These are phyloP conservation scores for Zanthoxylum bungeanum DNA, from an alignment of 345 rosid genomes.

Conservation along the genomic window DNA sequence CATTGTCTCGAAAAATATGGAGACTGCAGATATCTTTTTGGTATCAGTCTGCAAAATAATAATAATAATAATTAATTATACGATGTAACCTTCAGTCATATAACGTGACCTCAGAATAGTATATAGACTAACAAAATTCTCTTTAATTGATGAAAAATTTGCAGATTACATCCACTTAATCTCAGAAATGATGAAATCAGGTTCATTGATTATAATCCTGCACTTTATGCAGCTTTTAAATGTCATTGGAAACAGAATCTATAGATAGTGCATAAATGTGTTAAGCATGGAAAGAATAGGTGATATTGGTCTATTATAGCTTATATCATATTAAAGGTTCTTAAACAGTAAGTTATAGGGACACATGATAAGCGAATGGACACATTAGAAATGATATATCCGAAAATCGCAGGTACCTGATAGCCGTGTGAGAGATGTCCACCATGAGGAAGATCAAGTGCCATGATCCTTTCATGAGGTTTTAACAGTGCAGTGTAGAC, in stretches of 20 bases:
- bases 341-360: neutral
- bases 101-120: neutral
- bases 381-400: neutral
- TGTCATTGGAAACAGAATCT: neutral
- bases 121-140: neutral
- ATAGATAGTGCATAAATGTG: neutral
- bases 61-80: neutral
- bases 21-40: constrained; percentile 96
- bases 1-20: constrained; percentile 98
- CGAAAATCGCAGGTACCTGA: constrained; percentile 55
- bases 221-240: neutral
- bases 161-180: neutral
- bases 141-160: neutral
- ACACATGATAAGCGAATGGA: neutral
- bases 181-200: neutral
- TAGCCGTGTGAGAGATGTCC: constrained; percentile 99
- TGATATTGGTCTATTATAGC: neutral
- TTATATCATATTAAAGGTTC: neutral
- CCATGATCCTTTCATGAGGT: constrained; percentile 99
- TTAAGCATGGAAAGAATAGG: neutral
- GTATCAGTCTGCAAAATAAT: constrained; percentile 82
- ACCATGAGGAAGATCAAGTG: constrained; percentile 99
- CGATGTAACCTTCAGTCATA: constrained; percentile 8
- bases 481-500: constrained; percentile 92
- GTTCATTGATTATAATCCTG: neutral